Percentiles rank a stretch among this genome's conserved stretches.
These are phyloP conservation scores for Ephemerocybe angulata DNA, from an alignment of 768 basidiomycete species.

Conservation along the genomic window DNA sequence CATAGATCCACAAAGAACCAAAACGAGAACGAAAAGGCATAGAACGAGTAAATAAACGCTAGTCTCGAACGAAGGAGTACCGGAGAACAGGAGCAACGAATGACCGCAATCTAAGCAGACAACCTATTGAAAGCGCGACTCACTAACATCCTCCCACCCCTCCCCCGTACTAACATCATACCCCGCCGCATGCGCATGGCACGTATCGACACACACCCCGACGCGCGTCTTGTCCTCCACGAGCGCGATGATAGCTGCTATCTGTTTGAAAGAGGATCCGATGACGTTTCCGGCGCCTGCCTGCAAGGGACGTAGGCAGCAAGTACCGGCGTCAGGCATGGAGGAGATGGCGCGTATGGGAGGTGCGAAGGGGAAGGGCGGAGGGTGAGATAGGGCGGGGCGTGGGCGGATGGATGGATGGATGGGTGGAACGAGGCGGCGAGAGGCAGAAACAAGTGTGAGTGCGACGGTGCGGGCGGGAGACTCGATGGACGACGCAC, in stretches of 20 bases:
- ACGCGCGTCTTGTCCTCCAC: constrained; percentile 74
- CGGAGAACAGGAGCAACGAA: no score
- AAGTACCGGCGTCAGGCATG: no score
- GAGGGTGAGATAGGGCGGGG: no score
- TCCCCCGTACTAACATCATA: constrained; percentile 75
- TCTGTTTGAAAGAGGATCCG: constrained; percentile 65
- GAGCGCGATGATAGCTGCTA: constrained; percentile 58
- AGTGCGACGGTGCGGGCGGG: neutral
- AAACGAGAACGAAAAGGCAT: neutral
- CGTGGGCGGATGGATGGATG: no score
- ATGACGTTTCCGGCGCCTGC: constrained; percentile 81
- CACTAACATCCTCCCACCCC: constrained; percentile 61
- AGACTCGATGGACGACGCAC: constrained; percentile 32
- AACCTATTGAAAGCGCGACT: neutral
- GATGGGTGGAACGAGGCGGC: neutral
- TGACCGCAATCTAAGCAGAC: neutral
- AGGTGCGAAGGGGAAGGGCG: no score
- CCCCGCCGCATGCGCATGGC: no score
- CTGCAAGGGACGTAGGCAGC: no score
- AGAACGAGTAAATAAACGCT: neutral
- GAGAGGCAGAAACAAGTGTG: neutral
- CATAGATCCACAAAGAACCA: neutral
- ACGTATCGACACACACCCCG: constrained; percentile 85
- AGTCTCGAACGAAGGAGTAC: no score
- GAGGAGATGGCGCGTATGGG: neutral